These are phyloP conservation scores for Lepiota subincarnata DNA, from an alignment of 768 basidiomycete species.

Conservation along the genomic window DNA sequence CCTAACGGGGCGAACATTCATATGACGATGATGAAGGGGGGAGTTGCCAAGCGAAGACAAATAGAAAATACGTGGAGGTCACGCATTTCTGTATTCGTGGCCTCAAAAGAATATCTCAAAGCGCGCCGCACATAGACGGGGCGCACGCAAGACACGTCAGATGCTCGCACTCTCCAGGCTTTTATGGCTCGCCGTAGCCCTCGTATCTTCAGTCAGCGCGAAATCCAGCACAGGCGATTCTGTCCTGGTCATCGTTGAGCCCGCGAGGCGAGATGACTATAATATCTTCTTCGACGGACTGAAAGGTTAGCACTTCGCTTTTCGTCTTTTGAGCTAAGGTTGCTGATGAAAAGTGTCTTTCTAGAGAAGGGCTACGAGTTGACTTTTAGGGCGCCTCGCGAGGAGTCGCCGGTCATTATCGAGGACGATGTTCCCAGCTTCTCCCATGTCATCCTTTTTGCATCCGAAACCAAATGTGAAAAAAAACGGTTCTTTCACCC, in stretches of 20 bases:
- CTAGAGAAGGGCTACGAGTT: slow-evolving; percentile 80
- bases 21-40: slow-evolving; percentile 5
- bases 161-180: slow-evolving; percentile 38
- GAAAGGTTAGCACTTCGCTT: slow-evolving; percentile 50
- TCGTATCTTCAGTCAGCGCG: slow-evolving; percentile 37
- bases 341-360: neutral
- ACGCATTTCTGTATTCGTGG: slow-evolving; percentile 8
- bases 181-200: slow-evolving; percentile 27
- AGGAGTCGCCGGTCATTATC: slow-evolving; percentile 58
- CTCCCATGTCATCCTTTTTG: slow-evolving; percentile 82
- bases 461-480: slow-evolving; percentile 83
- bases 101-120: neutral
- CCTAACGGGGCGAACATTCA: neutral
- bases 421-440: slow-evolving; percentile 73
- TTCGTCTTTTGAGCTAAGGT: neutral
- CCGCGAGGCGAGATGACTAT: slow-evolving; percentile 64
- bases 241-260: slow-evolving; percentile 83
- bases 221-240: slow-evolving; percentile 79
- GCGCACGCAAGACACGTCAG: slow-evolving; percentile 12
- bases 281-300: slow-evolving; percentile 80
- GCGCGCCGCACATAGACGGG: neutral
- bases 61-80: slow-evolving; percentile 26
- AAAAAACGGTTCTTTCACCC: no score
- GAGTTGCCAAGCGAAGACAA: slow-evolving; percentile 21
- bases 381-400: slow-evolving; percentile 83